Percentiles rank a stretch among this genome's conserved stretches.
These are phyloP conservation scores for Diutina mesorugosa DNA, from an alignment of 1,139 yeast species.

Conservation along the genomic window DNA sequence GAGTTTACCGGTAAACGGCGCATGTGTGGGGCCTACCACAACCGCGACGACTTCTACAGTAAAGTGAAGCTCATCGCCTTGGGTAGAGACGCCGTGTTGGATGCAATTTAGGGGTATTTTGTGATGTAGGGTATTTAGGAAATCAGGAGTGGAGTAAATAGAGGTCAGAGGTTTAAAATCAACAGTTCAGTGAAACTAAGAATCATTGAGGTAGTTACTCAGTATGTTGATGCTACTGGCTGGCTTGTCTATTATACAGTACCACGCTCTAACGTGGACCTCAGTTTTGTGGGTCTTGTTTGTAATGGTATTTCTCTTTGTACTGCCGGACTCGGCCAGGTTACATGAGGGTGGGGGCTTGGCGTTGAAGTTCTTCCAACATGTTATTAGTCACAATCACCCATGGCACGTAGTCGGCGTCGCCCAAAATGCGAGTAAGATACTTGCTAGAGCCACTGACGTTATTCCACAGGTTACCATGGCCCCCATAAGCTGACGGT, in stretches of 20 bases:
- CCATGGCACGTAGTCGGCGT: background rate
- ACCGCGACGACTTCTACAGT: constrained; percentile 57
- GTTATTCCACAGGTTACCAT: background rate
- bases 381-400: background rate
- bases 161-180: no score
- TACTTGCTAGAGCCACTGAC: background rate
- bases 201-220: no score
- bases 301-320: no score
- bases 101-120: no score
- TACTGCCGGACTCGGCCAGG: background rate
- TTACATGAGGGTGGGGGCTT: background rate
- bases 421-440: background rate
- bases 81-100: constrained; percentile 38
- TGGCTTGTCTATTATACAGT: no score
- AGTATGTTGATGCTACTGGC: no score
- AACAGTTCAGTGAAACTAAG: no score
- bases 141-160: no score
- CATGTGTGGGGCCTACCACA: constrained; percentile 67
- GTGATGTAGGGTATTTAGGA: no score
- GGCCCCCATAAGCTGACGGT: background rate
- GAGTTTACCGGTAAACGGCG: constrained; percentile 60
- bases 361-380: background rate
- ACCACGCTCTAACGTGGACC: no score
- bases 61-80: constrained; percentile 38
- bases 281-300: no score